These are phyloP conservation scores for Auriscalpium orientale DNA, from an alignment of 768 basidiomycete genomes.

Conservation along the genomic window DNA sequence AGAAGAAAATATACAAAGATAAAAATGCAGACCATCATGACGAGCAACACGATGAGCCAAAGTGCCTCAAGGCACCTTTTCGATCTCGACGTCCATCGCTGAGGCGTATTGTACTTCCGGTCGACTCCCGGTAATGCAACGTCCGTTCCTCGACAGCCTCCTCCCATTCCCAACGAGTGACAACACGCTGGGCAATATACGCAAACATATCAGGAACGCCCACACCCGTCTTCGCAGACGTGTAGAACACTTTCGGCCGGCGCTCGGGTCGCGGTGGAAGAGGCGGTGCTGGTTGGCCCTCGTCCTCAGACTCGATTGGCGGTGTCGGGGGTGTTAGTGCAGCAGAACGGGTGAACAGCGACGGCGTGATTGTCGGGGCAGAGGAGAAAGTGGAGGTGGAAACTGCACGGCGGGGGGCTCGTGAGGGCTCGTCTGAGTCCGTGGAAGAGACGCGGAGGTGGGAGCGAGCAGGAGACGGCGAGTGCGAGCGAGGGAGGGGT, in stretches of 20 bases:
- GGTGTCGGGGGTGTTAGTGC: conserved; percentile 6
- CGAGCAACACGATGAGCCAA: conserved; percentile 1
- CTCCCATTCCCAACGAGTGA: conserved; percentile 58
- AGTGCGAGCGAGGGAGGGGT: conserved; percentile 33
- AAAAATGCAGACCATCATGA: background rate
- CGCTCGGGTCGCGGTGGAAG: conserved; percentile 27
- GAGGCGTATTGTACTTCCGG: conserved; percentile 5
- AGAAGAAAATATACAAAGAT: too few relatives aligned
- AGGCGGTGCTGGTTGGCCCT: conserved; percentile 16
- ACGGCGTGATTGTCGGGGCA: conserved; percentile 20
- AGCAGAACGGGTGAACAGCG: conserved; percentile 13
- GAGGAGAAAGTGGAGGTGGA: conserved; percentile 13
- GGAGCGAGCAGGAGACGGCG: conserved; percentile 12
- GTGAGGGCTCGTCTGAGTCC: conserved; percentile 21
- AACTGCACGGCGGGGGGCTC: conserved; percentile 9
- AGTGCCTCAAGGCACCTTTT: background rate
- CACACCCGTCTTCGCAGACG: conserved; percentile 72
- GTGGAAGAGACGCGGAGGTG: conserved; percentile 1
- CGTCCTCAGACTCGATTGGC: background rate
- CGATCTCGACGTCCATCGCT: background rate
- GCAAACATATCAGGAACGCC: conserved; percentile 70
- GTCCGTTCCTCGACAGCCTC: conserved; percentile 43
- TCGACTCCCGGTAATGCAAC: conserved; percentile 32
- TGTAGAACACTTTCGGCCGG: conserved; percentile 63
- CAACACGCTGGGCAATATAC: conserved; percentile 61